Evolutionary conservation across 345 rosid genomes (phyloP).

Genomic region (Arabis alpina): DNA sequence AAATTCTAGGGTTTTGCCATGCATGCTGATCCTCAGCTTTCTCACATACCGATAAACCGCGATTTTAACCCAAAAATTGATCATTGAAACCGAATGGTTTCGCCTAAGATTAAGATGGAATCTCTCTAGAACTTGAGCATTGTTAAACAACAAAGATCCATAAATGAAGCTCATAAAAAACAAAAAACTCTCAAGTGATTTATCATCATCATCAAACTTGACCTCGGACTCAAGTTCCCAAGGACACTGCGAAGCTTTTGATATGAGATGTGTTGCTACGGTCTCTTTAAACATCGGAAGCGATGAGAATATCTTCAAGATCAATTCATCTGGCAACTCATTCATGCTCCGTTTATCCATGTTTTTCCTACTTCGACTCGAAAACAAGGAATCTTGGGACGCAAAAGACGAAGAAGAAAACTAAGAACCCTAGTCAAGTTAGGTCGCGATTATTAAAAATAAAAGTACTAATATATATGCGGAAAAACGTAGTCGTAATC

Average conservation of each 20-base stretch:
- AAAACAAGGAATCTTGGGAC: not conserved
- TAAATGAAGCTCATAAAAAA: not conserved
- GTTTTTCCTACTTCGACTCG: not conserved
- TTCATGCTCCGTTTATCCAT: not conserved
- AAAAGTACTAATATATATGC: no score
- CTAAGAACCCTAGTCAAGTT: no score
- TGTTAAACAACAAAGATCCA: slow-evolving; percentile 1
- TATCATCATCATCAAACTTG: slow-evolving; percentile 21
- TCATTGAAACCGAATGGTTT: not conserved
- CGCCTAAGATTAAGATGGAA: slow-evolving; percentile 3
- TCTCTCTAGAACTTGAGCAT: slow-evolving; percentile 6
- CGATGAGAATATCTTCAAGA: slow-evolving; percentile 21
- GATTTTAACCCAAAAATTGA: not conserved
- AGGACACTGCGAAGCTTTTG: slow-evolving; percentile 16
- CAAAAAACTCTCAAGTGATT: not conserved
- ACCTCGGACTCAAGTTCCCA: slow-evolving; percentile 4
- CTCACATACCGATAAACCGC: slow-evolving; percentile 19
- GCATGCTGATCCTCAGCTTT: not conserved
- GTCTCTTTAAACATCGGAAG: slow-evolving; percentile 16
- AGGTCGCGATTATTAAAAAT: no score
- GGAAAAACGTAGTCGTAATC: no score
- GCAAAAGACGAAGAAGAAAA: not conserved
- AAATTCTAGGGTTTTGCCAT: slow-evolving; percentile 3
- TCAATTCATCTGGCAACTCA: slow-evolving; percentile 35
- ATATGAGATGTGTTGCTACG: not conserved